phyloP scores from a whole-genome alignment of 2,329 filamentous ascomycete genomes.

The Chaetomium sp. region DNA sequence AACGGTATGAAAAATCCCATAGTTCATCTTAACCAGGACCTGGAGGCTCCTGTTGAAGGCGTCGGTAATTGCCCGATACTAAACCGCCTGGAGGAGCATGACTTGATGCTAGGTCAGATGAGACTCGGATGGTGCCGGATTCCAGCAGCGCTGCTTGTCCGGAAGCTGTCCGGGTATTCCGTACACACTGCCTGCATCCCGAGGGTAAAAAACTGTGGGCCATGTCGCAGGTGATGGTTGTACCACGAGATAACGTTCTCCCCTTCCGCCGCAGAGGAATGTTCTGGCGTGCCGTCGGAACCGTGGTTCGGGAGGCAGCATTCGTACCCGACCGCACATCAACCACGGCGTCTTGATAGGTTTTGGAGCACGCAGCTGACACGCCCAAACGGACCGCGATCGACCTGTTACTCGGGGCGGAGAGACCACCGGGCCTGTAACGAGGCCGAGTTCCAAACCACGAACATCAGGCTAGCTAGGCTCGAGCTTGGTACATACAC shows the following conservation, averaged over 20 bases:
- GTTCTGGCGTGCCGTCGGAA: neutral
- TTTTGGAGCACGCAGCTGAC: neutral
- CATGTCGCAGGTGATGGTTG: slow-evolving; percentile 3
- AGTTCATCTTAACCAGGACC: neutral
- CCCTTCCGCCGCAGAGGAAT: neutral
- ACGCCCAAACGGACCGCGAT: neutral
- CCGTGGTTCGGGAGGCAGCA: neutral
- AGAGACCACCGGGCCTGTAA: slow-evolving; percentile 1
- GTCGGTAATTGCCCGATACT: neutral
- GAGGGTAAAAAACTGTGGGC: neutral
- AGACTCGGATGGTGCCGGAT: neutral
- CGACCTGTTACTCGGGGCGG: neutral
- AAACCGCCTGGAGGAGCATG: neutral
- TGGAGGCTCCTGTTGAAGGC: neutral
- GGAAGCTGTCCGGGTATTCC: neutral
- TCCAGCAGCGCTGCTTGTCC: neutral
- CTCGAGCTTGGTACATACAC: too few species aligned
- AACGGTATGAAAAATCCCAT: neutral
- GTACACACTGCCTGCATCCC: slow-evolving; percentile 1
- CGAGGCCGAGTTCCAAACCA: slow-evolving; percentile 7
- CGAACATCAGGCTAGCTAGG: neutral
- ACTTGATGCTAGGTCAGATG: neutral
- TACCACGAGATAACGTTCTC: slow-evolving; percentile 1
- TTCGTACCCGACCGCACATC: neutral
- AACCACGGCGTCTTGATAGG: neutral